phyloP scores from a whole-genome alignment of 345 rosid species.

The Eucalyptus polybractea region DNA sequence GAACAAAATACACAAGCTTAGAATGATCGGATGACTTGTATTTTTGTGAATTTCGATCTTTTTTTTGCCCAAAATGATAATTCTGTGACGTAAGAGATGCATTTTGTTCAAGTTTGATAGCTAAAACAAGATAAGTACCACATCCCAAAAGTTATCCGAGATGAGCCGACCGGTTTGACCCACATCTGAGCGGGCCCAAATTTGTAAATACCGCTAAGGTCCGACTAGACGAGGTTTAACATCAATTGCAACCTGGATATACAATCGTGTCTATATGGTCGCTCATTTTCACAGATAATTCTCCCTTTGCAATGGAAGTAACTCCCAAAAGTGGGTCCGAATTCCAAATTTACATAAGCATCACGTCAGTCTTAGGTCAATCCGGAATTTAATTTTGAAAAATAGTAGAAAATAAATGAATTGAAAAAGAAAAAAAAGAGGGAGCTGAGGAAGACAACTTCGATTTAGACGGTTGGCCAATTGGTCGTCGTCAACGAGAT shows the following conservation, averaged over 20 bases:
- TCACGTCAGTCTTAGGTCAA: neutral
- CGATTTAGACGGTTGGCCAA: neutral
- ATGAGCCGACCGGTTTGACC: neutral
- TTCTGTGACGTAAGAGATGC: accelerated
- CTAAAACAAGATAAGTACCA: neutral
- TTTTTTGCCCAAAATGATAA: neutral
- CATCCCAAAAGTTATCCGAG: neutral
- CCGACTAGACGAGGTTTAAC: neutral
- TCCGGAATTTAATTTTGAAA: neutral
- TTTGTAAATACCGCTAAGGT: neutral
- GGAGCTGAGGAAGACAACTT: neutral
- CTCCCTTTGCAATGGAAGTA: neutral
- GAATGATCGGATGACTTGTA: neutral
- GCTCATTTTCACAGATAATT: neutral
- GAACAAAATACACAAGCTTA: neutral
- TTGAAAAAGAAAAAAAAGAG: too few relatives aligned
- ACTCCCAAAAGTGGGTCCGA: neutral
- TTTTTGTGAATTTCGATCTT: neutral
- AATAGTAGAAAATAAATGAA: neutral
- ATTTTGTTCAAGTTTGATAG: neutral
- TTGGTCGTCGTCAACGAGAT: neutral
- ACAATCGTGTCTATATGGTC: too few relatives aligned
- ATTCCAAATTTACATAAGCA: neutral
- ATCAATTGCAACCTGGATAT: neutral
- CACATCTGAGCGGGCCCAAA: neutral